Conservation (phyloP, 331 rosid species). For the Erythrophleum ivorense region DNA sequence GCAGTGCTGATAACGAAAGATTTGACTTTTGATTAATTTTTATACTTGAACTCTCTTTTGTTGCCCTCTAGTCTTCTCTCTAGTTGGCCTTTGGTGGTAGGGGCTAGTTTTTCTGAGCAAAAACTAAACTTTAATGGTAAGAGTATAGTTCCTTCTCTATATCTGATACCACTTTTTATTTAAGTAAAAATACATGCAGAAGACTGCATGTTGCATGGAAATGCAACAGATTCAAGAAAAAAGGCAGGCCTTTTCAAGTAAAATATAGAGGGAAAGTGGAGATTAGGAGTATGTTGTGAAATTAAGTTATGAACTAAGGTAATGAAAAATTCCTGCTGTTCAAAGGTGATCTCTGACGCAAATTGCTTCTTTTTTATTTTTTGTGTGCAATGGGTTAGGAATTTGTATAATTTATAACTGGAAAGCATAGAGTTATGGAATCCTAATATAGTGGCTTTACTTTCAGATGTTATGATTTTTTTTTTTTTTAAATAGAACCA, state of each 20-base stretch:
- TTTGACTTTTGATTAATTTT: neutral
- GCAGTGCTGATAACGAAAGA: neutral
- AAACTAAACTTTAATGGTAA: neutral
- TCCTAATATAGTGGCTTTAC: slow-evolving; percentile 1
- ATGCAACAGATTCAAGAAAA: neutral
- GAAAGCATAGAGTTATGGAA: slow-evolving; percentile 7
- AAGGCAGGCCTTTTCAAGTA: neutral
- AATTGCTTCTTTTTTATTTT: neutral
- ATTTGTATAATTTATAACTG: neutral
- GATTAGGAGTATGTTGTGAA: neutral
- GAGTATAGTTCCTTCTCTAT: neutral
- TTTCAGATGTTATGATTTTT: neutral
- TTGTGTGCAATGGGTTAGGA: no score
- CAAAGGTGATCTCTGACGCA: neutral
- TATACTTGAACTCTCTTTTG: neutral
- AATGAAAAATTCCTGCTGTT: neutral
- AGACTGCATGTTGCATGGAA: neutral
- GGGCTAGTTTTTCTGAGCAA: neutral
- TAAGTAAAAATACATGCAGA: neutral
- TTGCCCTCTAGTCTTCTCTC: neutral
- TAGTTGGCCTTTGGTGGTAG: neutral
- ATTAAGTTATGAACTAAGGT: neutral
- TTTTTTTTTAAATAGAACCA: neutral
- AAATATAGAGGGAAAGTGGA: neutral
- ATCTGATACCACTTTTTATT: neutral